Conservation (phyloP, 306 rosid species). For the Lablab purpureus region DNA sequence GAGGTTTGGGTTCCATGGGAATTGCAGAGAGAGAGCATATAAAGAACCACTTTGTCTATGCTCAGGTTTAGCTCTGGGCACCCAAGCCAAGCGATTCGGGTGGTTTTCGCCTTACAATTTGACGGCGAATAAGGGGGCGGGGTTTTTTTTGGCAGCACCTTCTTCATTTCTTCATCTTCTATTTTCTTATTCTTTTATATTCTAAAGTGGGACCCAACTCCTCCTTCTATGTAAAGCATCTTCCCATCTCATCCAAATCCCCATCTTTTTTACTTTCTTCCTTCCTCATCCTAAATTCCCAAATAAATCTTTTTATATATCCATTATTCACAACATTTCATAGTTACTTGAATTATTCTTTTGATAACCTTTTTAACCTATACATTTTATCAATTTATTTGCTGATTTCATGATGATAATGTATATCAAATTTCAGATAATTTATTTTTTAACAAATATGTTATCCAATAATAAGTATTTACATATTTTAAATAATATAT, state of each 20-base stretch:
- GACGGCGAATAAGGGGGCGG: background rate
- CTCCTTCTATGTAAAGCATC: background rate
- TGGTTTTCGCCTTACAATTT: background rate
- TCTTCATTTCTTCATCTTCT: background rate
- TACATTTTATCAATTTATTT: too few relatives aligned
- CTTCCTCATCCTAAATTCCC: too few relatives aligned
- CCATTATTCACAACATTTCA: too few relatives aligned
- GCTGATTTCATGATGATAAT: too few relatives aligned
- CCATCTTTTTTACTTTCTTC: background rate
- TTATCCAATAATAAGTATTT: too few relatives aligned
- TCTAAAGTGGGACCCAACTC: background rate
- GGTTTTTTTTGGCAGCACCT: background rate
- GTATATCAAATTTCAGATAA: too few relatives aligned
- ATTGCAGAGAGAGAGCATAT: constrained; percentile 20
- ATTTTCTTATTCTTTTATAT: background rate
- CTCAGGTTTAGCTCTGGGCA: background rate
- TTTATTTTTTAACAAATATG: too few relatives aligned
- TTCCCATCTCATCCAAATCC: background rate
- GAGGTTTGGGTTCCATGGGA: constrained; percentile 35
- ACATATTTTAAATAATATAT: too few relatives aligned
- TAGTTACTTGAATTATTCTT: too few relatives aligned
- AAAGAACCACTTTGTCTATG: background rate
- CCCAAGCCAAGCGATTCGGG: background rate
- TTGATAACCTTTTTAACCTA: too few relatives aligned
- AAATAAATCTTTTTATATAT: too few relatives aligned